Base-by-base conservation (phyloP, 2,329 filamentous ascomycete genomes). In the Periconia digitata region DNA sequence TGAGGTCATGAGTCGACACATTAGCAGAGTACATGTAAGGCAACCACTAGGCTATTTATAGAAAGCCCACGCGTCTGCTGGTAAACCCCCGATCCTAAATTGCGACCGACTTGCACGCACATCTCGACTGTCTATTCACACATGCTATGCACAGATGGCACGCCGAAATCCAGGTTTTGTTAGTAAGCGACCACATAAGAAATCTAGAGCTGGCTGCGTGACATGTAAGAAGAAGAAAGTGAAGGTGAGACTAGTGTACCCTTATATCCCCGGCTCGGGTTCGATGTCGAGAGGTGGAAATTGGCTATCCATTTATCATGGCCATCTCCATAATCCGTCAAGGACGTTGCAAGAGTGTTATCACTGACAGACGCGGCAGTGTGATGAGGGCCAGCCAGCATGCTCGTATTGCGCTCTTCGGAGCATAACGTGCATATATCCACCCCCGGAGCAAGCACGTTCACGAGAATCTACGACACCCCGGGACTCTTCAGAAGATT, bases 191-290 rank as follows among this genome's bases (percentile, higher is more conserved):
- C 53, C 66, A 6, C 66, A 70, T 40, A 56, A 52, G 40, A 70
- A 70, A 46, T 69, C 65, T 10, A 50, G 64, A 43, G 55, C 55
- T 35, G 66, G 66, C 3, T 70, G 65, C 43, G 32, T 53, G 3
- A 67, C 57, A 8, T 70, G 66, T 47, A 70, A 69, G 44, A 54
- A 53, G 16, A 70, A 67, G 54, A 70, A 67, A 47, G 62, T 69
- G 8, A 70, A 70, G 58, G 66, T 69, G 53, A 32, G 39, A 15
- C 27, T 15, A 32, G 10, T 15, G 17, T 1, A 21, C 22, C 32
- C 12, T 18, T 24, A 17, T 34, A 13, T 15, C 39, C 18, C 8
- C 13, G 8, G 15, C 10, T n/a, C n/a, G n/a, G n/a, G n/a, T n/a
- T n/a, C n/a, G n/a, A n/a, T n/a, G n/a, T n/a, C n/a, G n/a, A n/a